Conservation (phyloP, 2,329 filamentous ascomycete species). For the Fusarium hainanense region DNA sequence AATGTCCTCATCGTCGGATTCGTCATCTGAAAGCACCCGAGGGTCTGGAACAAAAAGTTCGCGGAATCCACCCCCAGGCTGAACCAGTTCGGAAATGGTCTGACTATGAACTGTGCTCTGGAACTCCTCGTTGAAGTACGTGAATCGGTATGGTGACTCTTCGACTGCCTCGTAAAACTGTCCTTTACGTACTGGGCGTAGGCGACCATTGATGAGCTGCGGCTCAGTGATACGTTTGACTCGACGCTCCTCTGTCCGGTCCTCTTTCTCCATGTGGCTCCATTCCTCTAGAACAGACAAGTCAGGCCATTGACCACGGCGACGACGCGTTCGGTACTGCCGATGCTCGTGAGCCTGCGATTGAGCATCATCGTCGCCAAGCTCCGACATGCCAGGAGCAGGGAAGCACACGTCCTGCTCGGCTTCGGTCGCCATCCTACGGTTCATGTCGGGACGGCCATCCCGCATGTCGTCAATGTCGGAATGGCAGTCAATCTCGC, state of each 20-base stretch:
- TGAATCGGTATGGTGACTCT: slow-evolving; percentile 92
- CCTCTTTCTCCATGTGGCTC: slow-evolving; percentile 89
- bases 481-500: slow-evolving; percentile 50
- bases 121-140: slow-evolving; percentile 98
- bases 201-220: slow-evolving; percentile 87
- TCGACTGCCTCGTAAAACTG: slow-evolving; percentile 88
- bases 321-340: slow-evolving; percentile 61
- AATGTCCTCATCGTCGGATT: slow-evolving; percentile 73
- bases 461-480: slow-evolving; percentile 45
- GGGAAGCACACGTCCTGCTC: slow-evolving; percentile 96
- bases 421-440: slow-evolving; percentile 70
- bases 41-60: slow-evolving; percentile 94
- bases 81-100: slow-evolving; percentile 91
- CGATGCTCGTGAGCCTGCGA: slow-evolving; percentile 56
- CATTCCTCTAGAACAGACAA: slow-evolving; percentile 86
- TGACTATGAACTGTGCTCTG: slow-evolving; percentile 96
- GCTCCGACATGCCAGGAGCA: slow-evolving; percentile 75
- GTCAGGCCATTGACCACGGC: slow-evolving; percentile 86
- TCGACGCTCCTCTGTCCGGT: slow-evolving; percentile 80
- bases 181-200: slow-evolving; percentile 80
- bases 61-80: slow-evolving; percentile 83
- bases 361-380: slow-evolving; percentile 78
- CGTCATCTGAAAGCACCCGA: slow-evolving; percentile 77
- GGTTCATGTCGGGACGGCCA: slow-evolving; percentile 45
- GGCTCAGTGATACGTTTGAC: slow-evolving; percentile 95